A percentile compares a stretch with the other conserved stretches of the same genome.
phyloP scores from a whole-genome alignment of 306 rosid genomes.

The Ormosia semicastrata region DNA sequence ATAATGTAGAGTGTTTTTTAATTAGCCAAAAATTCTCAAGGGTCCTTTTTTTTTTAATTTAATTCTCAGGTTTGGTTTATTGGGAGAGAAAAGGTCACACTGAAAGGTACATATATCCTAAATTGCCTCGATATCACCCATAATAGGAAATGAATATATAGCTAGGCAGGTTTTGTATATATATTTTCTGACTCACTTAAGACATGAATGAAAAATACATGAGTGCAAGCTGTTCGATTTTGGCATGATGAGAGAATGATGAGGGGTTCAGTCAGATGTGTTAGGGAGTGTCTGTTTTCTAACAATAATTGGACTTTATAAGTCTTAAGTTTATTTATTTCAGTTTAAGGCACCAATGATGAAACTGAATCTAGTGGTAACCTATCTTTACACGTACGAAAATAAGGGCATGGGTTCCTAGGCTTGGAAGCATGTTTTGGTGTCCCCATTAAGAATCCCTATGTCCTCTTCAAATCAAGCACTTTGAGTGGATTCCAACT shows the following conservation, averaged over 20 bases:
- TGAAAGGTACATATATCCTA: background rate
- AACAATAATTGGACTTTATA: slow-evolving; percentile 55
- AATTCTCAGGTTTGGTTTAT: slow-evolving; percentile 33
- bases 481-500: slow-evolving; percentile 95
- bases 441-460: slow-evolving; percentile 50
- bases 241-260: slow-evolving; percentile 23
- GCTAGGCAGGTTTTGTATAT: too few species aligned
- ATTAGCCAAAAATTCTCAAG: background rate
- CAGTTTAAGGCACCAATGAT: slow-evolving; percentile 50
- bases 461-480: slow-evolving; percentile 57
- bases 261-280: slow-evolving; percentile 12
- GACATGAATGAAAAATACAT: background rate
- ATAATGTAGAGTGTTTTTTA: background rate
- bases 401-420: slow-evolving; percentile 28
- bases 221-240: slow-evolving; percentile 31
- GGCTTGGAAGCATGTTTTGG: slow-evolving; percentile 49
- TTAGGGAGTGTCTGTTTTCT: slow-evolving; percentile 16
- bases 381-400: slow-evolving; percentile 64
- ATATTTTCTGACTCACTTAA: background rate
- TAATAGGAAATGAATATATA: background rate
- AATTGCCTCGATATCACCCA: background rate
- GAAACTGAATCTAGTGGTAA: slow-evolving; percentile 48
- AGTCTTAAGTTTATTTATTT: slow-evolving; percentile 36
- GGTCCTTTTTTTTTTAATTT: slow-evolving; percentile 1
- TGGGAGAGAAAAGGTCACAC: slow-evolving; percentile 30